phyloP scores from a whole-genome alignment of 345 rosid species.

The Nephelium lappaceum region DNA sequence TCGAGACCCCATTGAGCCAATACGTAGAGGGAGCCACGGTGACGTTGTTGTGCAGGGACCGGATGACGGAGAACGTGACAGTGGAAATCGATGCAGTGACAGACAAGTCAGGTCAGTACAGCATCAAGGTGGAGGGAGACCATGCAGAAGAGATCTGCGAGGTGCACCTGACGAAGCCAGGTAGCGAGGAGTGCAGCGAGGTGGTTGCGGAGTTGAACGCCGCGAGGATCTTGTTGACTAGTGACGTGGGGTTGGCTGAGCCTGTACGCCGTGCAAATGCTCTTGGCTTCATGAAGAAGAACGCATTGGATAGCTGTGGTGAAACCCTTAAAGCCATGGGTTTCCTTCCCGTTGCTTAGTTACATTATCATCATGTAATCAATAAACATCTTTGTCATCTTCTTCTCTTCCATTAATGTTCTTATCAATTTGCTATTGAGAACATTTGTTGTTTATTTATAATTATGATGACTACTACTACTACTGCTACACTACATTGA shows the following conservation, averaged over 20 bases:
- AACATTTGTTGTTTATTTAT: no score
- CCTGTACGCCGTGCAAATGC: constrained; percentile 27
- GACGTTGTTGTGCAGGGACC: constrained; percentile 30
- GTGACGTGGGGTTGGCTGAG: constrained; percentile 13
- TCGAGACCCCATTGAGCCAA: constrained; percentile 19
- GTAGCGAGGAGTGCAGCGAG: constrained; percentile 28
- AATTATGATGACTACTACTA: no score
- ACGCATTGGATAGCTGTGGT: constrained; percentile 21
- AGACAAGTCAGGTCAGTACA: constrained; percentile 24
- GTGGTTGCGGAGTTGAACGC: background rate
- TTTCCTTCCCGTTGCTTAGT: background rate
- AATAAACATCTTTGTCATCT: no score
- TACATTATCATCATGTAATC: no score
- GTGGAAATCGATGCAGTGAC: constrained; percentile 26
- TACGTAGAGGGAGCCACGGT: constrained; percentile 27
- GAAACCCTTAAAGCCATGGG: constrained; percentile 30
- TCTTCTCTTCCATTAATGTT: no score
- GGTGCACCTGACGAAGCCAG: constrained; percentile 21
- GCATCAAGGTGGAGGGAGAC: constrained; percentile 28
- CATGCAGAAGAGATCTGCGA: constrained; percentile 42
- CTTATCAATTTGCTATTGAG: no score
- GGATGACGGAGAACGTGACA: background rate
- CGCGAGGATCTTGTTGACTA: constrained; percentile 29
- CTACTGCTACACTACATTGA: no score
- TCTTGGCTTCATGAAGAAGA: constrained; percentile 36